Percentiles rank a stretch among this genome's conserved stretches.
These are phyloP conservation scores for Colletotrichum phormii DNA, from an alignment of 2,329 filamentous ascomycete species.

Conservation along the genomic window DNA sequence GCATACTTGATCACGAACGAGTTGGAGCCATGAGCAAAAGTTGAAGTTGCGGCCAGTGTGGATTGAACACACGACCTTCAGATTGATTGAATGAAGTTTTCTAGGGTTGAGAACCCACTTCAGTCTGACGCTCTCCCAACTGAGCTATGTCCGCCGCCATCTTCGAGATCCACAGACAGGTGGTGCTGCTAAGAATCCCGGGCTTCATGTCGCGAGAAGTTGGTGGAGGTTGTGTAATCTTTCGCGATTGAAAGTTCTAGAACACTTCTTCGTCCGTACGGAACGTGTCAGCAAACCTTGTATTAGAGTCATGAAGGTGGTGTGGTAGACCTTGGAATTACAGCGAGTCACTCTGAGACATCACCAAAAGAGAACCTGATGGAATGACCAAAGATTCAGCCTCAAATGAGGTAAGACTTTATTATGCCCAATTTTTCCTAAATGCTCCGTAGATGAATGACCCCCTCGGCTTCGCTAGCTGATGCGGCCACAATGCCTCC, in stretches of 20 bases:
- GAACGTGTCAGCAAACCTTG: neutral
- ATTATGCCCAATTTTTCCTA: slow-evolving; percentile 9
- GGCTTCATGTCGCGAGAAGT: neutral
- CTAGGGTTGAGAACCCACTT: slow-evolving; percentile 23
- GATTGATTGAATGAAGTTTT: slow-evolving; percentile 37
- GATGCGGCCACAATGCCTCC: slow-evolving; percentile 26
- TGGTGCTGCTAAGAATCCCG: neutral
- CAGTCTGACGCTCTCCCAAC: slow-evolving; percentile 38
- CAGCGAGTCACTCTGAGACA: slow-evolving; percentile 24
- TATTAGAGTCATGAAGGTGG: slow-evolving; percentile 7
- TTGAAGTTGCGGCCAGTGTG: slow-evolving; percentile 33
- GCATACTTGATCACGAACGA: too few species aligned
- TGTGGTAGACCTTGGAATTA: neutral
- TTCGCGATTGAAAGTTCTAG: neutral
- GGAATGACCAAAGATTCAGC: neutral
- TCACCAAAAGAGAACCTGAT: neutral
- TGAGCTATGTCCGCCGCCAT: slow-evolving; percentile 36
- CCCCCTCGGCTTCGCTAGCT: slow-evolving; percentile 12
- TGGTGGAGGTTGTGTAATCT: neutral
- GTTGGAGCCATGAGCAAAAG: neutral
- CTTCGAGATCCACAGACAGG: neutral
- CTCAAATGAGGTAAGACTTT: slow-evolving; percentile 8
- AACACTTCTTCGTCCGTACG: too few species aligned
- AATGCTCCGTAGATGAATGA: slow-evolving; percentile 25
- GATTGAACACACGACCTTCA: too few species aligned